Evolutionary conservation across 176 grass and related monocot species (phyloP).

Genomic region (Raddia distichophylla): DNA sequence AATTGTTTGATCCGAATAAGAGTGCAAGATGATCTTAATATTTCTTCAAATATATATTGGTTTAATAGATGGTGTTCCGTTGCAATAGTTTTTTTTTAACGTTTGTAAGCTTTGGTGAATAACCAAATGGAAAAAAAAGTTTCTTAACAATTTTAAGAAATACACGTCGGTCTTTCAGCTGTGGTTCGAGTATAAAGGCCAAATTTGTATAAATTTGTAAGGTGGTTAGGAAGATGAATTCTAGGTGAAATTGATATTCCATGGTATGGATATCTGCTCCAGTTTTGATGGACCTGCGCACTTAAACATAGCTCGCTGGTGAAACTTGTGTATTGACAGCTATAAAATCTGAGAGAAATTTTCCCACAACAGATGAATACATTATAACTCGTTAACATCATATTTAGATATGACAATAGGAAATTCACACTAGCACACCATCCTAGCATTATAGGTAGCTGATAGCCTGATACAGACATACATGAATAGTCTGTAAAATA

Average conservation of each 20-base stretch:
- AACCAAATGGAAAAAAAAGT: too few relatives aligned
- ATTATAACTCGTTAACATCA: background rate
- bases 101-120: too few relatives aligned
- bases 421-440: background rate
- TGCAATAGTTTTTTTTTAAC: too few relatives aligned
- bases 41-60: too few relatives aligned
- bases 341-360: background rate
- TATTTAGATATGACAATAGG: background rate
- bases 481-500: background rate
- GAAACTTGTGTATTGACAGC: background rate
- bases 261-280: background rate
- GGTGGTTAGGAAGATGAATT: too few relatives aligned
- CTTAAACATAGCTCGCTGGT: background rate
- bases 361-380: background rate
- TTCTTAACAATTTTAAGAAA: too few relatives aligned
- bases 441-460: constrained; percentile 8
- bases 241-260: background rate
- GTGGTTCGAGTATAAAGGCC: too few relatives aligned
- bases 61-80: too few relatives aligned
- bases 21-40: too few relatives aligned
- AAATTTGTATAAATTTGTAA: too few relatives aligned
- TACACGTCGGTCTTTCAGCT: too few relatives aligned
- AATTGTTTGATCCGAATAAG: too few relatives aligned
- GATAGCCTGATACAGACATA: background rate
- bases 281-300: background rate